Evolutionary conservation across 139 green algal genomes (phyloP), one percentile per base, ranked within the genome.

Genomic region (Chlamydomonas asymmetrica): DNA sequence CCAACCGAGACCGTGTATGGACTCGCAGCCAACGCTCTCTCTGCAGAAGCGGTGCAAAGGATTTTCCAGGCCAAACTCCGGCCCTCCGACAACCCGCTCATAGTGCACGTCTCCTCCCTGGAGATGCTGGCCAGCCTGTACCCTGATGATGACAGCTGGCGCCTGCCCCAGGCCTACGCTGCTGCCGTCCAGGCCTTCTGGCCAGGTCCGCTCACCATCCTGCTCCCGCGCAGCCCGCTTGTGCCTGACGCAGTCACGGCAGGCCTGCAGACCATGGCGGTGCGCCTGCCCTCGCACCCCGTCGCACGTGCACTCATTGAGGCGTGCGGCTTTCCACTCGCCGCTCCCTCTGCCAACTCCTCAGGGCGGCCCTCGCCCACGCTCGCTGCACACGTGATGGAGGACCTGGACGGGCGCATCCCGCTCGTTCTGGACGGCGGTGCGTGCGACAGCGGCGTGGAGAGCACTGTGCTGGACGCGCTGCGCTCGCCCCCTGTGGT

Each of bases 1-100:
- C 82, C 82, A 1, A 90, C 85, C 2, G 87, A 91, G 41, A 91
- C 87, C 5, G 87, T 91, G 23, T 91, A 91, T 43, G 87, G 87
- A 45, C 76, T 91, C 0, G 87, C 83, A 5, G 84, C 70, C 10
- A 84, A 85, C 65, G 87, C 87, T 0, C 60, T 85, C 20, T 65
- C 76, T 4, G 63, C 76, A 1, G 18, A 41, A 2, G 83, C 81
- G 2, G 86, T 89, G 22, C 13, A 32, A 20, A n/a, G 56, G n/a
- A 80, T 91, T 2, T 91, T 80, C 61, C 65, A 52, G 2, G 82
- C 84, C n/a, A 91, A 91, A 62, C 73, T 73, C 4, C 74, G 87
- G 23, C 87, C 87, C 0, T 39, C 76, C n/a, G 84, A 89, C 82
- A 89, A 91, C 76, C 87, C 87, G 0, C 82, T 91, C n/a, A 91